A percentile compares a stretch with the other conserved stretches of the same genome.
These are phyloP conservation scores for Teunomyces lycoperdinae DNA, from an alignment of 805 yeast species.

Conservation along the genomic window DNA sequence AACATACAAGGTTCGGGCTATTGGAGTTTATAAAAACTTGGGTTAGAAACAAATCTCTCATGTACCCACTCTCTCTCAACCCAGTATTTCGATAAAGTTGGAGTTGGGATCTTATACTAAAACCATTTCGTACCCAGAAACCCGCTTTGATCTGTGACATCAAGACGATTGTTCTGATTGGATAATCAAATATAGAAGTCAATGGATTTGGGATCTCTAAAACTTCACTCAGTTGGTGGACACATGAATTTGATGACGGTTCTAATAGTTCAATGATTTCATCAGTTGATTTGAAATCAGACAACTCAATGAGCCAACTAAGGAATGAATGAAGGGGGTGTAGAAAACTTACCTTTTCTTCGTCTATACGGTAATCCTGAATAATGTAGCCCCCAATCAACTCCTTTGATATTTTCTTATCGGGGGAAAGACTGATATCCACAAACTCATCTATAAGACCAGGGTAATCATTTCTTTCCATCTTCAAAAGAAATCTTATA, in stretches of 20 bases:
- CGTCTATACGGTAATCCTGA: slow-evolving; percentile 25
- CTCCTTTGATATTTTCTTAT: slow-evolving; percentile 18
- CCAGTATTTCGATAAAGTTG: slow-evolving; percentile 76
- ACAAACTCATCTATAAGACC: slow-evolving; percentile 25
- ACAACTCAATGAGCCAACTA: slow-evolving; percentile 66
- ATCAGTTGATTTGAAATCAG: slow-evolving; percentile 23
- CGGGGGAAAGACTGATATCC: slow-evolving; percentile 19
- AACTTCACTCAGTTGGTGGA: neutral
- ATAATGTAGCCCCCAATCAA: slow-evolving; percentile 19
- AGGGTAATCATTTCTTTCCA: slow-evolving; percentile 29
- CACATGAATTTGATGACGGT: slow-evolving; percentile 7
- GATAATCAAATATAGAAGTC: slow-evolving; percentile 58
- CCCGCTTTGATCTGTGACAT: slow-evolving; percentile 85
- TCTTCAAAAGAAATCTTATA: slow-evolving; percentile 22
- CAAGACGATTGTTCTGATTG: slow-evolving; percentile 72
- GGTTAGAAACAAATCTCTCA: slow-evolving; percentile 70
- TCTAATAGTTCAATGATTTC: slow-evolving; percentile 21
- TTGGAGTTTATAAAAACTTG: slow-evolving; percentile 57
- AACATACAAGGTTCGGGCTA: slow-evolving; percentile 54
- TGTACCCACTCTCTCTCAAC: slow-evolving; percentile 77
- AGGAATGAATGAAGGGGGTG: slow-evolving; percentile 79
- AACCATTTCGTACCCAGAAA: slow-evolving; percentile 93
- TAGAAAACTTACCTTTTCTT: slow-evolving; percentile 59
- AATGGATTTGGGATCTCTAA: slow-evolving; percentile 15
- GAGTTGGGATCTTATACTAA: slow-evolving; percentile 72